Evolutionary conservation across 139 green algal genomes (phyloP), one percentile per base, ranked within the genome.

Genomic region (Tetraselmis striata): DNA sequence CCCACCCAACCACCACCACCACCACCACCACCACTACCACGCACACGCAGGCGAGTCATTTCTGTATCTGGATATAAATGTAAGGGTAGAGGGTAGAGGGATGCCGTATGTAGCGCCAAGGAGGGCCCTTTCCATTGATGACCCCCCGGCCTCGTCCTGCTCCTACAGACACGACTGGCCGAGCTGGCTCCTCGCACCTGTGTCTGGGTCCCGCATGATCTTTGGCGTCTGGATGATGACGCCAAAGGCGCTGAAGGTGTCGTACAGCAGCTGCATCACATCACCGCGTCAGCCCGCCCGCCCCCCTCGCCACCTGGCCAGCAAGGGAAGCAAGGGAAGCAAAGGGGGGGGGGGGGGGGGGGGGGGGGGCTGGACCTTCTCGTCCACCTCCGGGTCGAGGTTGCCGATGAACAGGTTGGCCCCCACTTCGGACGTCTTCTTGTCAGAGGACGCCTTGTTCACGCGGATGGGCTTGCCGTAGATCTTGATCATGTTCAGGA

Each of bases 351-450:
- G 45, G 45, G 18, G 45, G 45, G 45, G 45, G 45, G 45, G 45
- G 11, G 45, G 45, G 5, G 45, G 5, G 11, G 18, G 45, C 5
- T 67, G 45, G 11, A 95, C 92, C 92, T 98, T 99, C 79, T 99
- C 96, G 81, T 99, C 96, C 25, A 99, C 95, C 29, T 99, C 96
- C 0, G 92, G 85, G 85, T 98, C 96, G 18, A 99, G 89, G 84
- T 98, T 98, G 1, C 96, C 96, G 1, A 99, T 94, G 88, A 99
- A 99, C 26, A 99, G 87, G 86, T 99, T 99, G 74, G 96, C 96
- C 0, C 96, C 96, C 24, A 99, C 94, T 27, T 98, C 96, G 29
- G 88, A 67, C 1, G 84, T 89, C 75, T 91, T 90, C 83, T 94
- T 94, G 84, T 99, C 95, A 77, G 95, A 84, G 18, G 89, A 87